Evolutionary conservation across 2,329 filamentous ascomycete genomes (phyloP), one percentile per base, ranked within the genome.

Genomic region (Xylogone sp.): DNA sequence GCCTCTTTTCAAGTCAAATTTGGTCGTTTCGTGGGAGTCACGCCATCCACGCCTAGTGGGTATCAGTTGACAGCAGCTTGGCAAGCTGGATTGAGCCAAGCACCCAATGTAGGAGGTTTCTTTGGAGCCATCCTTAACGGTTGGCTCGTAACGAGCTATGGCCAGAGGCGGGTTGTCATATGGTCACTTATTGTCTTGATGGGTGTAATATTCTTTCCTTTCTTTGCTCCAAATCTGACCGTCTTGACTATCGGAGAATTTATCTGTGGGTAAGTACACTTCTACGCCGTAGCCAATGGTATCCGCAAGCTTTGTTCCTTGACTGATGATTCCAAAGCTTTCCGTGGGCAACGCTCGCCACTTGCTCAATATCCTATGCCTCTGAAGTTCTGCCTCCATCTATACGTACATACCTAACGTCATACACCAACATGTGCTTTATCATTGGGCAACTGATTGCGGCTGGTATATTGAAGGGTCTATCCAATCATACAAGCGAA

Each of bases 271-370:
- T 57, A 73, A n/a, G 66, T 69, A 1, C 68, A n/a, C n/a, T n/a
- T n/a, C n/a, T n/a, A n/a, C n/a, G n/a, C n/a, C n/a, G n/a, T n/a
- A n/a, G n/a, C n/a, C n/a, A n/a, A n/a, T n/a, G n/a, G n/a, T n/a
- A n/a, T n/a, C n/a, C n/a, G n/a, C n/a, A n/a, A n/a, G 67, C 67
- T 66, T 66, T 42, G 49, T 22, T 71, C 76, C 75, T 50, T 34
- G 75, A 78, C 78, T 13, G 70, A 75, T 50, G 74, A 72, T 64
- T 77, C 46, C 76, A 72, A 0, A 76, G 74, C n/a, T 1, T 29
- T 31, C 27, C 27, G 13, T 31, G 48, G 34, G 42, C 18, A 43
- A 44, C n/a, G 59, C 70, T 75, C 58, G 69, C 70, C 7, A 74
- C 70, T 2, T 69, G 66, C 0, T 67, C 65, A 3, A 71, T 71